These are phyloP conservation scores for Phialophora verrucosa DNA, from an alignment of 2,329 filamentous ascomycete genomes.

Conservation along the genomic window DNA sequence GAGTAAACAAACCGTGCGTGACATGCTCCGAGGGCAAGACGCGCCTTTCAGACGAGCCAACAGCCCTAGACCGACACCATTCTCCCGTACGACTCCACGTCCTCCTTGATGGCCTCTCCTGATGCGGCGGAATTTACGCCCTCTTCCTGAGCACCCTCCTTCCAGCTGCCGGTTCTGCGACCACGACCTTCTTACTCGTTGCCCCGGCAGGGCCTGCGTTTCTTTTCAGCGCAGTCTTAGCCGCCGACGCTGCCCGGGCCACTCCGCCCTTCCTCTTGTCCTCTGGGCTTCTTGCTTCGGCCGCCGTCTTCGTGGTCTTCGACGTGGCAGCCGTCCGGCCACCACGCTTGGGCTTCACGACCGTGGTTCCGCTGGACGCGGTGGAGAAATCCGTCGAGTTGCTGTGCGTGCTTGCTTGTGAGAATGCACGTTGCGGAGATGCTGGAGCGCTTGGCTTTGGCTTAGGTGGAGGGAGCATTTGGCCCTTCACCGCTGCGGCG, in stretches of 20 bases:
- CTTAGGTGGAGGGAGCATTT: slow-evolving; percentile 39
- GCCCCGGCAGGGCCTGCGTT: slow-evolving; percentile 39
- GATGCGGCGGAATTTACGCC: background rate
- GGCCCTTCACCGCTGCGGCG: slow-evolving; percentile 22
- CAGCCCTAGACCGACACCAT: background rate
- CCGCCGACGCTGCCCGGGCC: slow-evolving; percentile 27
- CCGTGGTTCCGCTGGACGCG: slow-evolving; percentile 33
- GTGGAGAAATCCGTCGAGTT: slow-evolving; percentile 33
- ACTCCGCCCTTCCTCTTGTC: slow-evolving; percentile 32
- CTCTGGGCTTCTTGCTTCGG: slow-evolving; percentile 13
- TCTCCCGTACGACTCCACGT: background rate
- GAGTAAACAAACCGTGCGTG: background rate
- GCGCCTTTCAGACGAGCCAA: background rate
- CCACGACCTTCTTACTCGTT: slow-evolving; percentile 44
- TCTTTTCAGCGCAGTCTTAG: slow-evolving; percentile 39
- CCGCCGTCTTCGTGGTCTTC: slow-evolving; percentile 18
- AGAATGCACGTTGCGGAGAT: slow-evolving; percentile 34
- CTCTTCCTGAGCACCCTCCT: slow-evolving; percentile 50
- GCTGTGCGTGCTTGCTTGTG: slow-evolving; percentile 35
- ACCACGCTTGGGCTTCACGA: slow-evolving; percentile 36
- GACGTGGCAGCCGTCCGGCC: slow-evolving; percentile 27
- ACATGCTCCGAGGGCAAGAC: background rate
- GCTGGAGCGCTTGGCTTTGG: slow-evolving; percentile 23
- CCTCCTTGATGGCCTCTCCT: background rate
- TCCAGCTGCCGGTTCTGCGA: slow-evolving; percentile 44